Conservation (phyloP, 2,329 filamentous ascomycete genomes). For the Podosphaera aphanis region DNA sequence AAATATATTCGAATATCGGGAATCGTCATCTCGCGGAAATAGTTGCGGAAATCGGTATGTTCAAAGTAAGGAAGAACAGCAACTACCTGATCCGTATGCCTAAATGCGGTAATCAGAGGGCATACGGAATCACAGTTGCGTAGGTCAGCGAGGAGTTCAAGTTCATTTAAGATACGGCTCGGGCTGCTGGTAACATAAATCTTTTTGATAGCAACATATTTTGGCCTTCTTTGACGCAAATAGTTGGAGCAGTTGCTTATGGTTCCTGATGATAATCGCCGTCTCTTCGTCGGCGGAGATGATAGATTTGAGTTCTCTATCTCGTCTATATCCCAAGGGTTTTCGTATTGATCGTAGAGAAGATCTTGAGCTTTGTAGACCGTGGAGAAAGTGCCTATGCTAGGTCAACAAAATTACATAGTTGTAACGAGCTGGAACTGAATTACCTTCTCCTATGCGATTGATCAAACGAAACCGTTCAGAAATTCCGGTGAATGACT, state of each 20-base stretch:
- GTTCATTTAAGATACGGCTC: slow-evolving; percentile 78
- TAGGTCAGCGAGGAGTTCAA: slow-evolving; percentile 77
- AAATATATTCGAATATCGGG: slow-evolving; percentile 79
- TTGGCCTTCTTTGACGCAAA: slow-evolving; percentile 25
- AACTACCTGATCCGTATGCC: slow-evolving; percentile 79
- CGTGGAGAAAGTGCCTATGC: slow-evolving; percentile 78
- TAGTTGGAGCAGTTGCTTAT: not conserved
- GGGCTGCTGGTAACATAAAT: slow-evolving; percentile 97
- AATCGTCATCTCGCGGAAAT: slow-evolving; percentile 77
- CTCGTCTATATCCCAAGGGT: slow-evolving; percentile 62
- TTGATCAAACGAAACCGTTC: slow-evolving; percentile 78
- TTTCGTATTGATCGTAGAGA: slow-evolving; percentile 58
- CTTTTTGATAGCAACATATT: slow-evolving; percentile 93
- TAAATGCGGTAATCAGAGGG: slow-evolving; percentile 90
- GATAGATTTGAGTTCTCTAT: slow-evolving; percentile 41
- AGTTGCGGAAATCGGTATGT: slow-evolving; percentile 82
- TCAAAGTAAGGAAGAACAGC: slow-evolving; percentile 89
- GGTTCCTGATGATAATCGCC: slow-evolving; percentile 18
- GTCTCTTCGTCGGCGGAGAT: slow-evolving; percentile 39
- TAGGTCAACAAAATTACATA: slow-evolving; percentile 4
- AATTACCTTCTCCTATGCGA: slow-evolving; percentile 76
- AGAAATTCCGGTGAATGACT: slow-evolving; percentile 62
- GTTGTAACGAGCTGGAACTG: not conserved
- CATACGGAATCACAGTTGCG: slow-evolving; percentile 67
- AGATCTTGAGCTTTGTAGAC: slow-evolving; percentile 97